Evolutionary conservation across 1,284 basidiomycete species (phyloP).

Genomic region (Xerocomus minutiporus): DNA sequence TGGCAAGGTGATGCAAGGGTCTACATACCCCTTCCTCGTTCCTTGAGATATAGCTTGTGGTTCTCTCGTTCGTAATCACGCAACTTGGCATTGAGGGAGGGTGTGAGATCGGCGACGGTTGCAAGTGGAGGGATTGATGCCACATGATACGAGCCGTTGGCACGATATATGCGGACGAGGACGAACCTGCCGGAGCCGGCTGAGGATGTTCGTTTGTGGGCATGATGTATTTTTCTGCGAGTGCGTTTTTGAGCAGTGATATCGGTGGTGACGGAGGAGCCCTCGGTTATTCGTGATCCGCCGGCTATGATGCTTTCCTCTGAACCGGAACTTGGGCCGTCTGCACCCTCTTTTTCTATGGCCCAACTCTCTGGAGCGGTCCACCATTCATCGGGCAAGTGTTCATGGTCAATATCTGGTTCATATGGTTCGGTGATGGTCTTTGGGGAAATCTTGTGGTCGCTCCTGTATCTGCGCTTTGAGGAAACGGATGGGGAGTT

Average conservation of each 20-base stretch:
- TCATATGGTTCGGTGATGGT: conserved; percentile 24
- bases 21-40: conserved; percentile 73
- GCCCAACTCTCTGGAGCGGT: conserved; percentile 37
- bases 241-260: conserved; percentile 16
- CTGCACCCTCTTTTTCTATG: conserved; percentile 27
- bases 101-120: conserved; percentile 69
- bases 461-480: conserved; percentile 14
- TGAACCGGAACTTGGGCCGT: conserved; percentile 26
- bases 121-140: conserved; percentile 61
- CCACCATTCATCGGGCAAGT: conserved; percentile 20
- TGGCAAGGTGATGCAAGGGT: conserved; percentile 4
- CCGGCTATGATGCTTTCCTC: conserved; percentile 26
- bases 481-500: conserved; percentile 22
- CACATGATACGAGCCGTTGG: conserved; percentile 72
- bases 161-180: conserved; percentile 66
- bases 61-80: conserved; percentile 46
- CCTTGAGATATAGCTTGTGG: conserved; percentile 78
- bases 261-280: conserved; percentile 15
- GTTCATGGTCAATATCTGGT: conserved; percentile 4
- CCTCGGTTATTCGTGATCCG: conserved; percentile 19
- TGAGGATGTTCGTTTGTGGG: conserved; percentile 18
- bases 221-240: conserved; percentile 25
- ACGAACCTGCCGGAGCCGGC: conserved; percentile 21
- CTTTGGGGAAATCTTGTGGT: conserved; percentile 50
- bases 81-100: conserved; percentile 58